phyloP scores from a whole-genome alignment of 2,329 filamentous ascomycete species.

The Metarhizium sp. region DNA sequence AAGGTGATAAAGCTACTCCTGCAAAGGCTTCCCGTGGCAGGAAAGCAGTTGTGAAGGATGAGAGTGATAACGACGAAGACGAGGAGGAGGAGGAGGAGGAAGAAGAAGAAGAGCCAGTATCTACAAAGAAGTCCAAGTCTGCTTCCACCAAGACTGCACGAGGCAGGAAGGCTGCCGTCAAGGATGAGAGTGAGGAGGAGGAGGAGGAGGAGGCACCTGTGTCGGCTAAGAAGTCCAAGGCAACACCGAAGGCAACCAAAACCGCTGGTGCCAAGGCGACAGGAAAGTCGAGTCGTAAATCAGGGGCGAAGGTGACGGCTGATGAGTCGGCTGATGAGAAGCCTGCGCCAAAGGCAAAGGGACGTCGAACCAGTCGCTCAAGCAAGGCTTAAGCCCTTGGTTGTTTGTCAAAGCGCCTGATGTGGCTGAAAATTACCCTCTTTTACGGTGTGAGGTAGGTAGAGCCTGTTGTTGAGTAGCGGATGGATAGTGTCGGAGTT shows the following conservation, averaged over 20 bases:
- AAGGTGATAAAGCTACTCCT: constrained; percentile 11
- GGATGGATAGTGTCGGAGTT: background rate
- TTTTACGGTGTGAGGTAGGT: background rate
- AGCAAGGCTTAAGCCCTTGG: constrained; percentile 12
- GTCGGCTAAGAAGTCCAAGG: constrained; percentile 7
- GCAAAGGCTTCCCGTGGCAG: constrained; percentile 1
- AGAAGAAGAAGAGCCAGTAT: background rate
- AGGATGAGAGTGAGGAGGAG: constrained; percentile 7
- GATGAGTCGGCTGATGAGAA: constrained; percentile 7
- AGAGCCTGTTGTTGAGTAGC: background rate
- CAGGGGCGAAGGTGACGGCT: constrained; percentile 2
- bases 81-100: background rate
- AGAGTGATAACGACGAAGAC: constrained; percentile 6
- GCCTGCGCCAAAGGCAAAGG: constrained; percentile 19
- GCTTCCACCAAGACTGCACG: background rate
- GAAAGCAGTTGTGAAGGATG: constrained; percentile 6
- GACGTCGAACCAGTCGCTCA: constrained; percentile 11
- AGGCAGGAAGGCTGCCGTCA: background rate
- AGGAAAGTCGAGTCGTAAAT: constrained; percentile 2
- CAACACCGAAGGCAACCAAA: constrained; percentile 4
- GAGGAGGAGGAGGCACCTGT: background rate
- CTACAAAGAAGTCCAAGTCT: constrained; percentile 7
- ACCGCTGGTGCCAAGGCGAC: constrained; percentile 1
- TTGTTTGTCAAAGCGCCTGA: background rate
- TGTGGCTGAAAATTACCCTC: background rate